A percentile compares a stretch with the other conserved stretches of the same genome.
Evolutionary conservation across 345 rosid genomes (phyloP).

Genomic region (Litchi chinensis): DNA sequence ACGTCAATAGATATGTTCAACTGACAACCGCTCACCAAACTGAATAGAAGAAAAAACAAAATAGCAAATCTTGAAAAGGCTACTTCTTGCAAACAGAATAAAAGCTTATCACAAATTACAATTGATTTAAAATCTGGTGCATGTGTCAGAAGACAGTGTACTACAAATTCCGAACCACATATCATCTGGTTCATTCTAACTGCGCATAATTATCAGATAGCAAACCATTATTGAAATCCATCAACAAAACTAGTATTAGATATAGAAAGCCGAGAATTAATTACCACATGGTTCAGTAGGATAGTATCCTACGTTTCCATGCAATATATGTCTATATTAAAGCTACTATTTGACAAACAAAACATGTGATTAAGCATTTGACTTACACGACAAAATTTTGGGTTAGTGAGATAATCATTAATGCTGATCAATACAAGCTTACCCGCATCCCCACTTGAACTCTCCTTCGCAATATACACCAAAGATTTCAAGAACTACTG

Average conservation of each 20-base stretch:
- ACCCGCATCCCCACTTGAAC: constrained; percentile 90
- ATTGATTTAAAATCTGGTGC: background rate
- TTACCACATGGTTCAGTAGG: background rate
- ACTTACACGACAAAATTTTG: background rate
- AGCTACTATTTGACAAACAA: background rate
- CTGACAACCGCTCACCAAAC: background rate
- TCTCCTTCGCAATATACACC: constrained; percentile 97
- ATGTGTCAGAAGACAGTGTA: background rate
- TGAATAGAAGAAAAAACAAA: background rate
- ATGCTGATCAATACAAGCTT: constrained; percentile 36
- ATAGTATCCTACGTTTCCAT: background rate
- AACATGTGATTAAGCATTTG: background rate
- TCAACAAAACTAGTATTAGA: background rate
- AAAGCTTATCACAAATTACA: background rate
- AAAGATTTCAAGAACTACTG: constrained; percentile 90
- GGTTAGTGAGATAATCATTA: background rate
- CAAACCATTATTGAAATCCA: background rate
- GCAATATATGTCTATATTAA: background rate
- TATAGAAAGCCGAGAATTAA: background rate
- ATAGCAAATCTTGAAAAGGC: background rate
- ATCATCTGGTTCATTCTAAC: background rate
- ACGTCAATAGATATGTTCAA: constrained; percentile 1
- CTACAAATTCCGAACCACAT: background rate
- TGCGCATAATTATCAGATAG: background rate
- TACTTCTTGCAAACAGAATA: background rate